Percentiles rank a stretch among this genome's conserved stretches.
Evolutionary conservation across 257 asterid genomes (phyloP).

Genomic region (Solanum chaucha): DNA sequence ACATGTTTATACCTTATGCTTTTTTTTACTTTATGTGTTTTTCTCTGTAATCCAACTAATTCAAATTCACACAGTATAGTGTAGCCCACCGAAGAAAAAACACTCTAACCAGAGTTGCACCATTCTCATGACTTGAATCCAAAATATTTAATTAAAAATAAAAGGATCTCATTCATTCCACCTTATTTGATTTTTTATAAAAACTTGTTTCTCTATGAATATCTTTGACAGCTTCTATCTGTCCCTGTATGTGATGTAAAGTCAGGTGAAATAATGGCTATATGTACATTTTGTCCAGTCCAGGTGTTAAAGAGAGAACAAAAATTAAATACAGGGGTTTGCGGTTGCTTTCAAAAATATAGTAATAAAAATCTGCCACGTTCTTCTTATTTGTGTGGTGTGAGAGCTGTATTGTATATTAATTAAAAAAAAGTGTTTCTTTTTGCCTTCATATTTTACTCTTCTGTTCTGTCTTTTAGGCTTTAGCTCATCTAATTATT

Average conservation of each 20-base stretch:
- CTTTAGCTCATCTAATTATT: background rate
- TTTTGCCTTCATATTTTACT: background rate
- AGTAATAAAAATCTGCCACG: conserved; percentile 5
- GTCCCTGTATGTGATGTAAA: conserved; percentile 17
- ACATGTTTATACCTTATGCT: background rate
- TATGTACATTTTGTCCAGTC: conserved; percentile 1
- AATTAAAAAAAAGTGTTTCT: background rate
- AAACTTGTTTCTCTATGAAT: conserved; percentile 4
- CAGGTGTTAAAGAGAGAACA: conserved; percentile 14
- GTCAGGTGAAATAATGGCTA: conserved; percentile 14
- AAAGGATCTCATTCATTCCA: background rate
- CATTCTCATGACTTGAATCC: background rate
- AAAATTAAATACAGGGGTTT: background rate
- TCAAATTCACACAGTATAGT: background rate
- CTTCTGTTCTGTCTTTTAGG: background rate
- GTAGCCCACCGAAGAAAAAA: background rate
- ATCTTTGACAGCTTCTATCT: conserved; percentile 26
- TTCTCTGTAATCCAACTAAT: background rate
- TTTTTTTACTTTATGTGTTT: background rate
- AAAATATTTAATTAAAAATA: background rate
- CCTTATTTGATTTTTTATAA: background rate
- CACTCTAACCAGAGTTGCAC: no score
- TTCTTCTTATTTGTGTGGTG: conserved; percentile 9
- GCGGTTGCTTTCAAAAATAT: conserved; percentile 1
- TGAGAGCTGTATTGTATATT: conserved; percentile 9